These are phyloP conservation scores for Euphorbia corollata DNA, from an alignment of 441 rosid species.

Conservation along the genomic window DNA sequence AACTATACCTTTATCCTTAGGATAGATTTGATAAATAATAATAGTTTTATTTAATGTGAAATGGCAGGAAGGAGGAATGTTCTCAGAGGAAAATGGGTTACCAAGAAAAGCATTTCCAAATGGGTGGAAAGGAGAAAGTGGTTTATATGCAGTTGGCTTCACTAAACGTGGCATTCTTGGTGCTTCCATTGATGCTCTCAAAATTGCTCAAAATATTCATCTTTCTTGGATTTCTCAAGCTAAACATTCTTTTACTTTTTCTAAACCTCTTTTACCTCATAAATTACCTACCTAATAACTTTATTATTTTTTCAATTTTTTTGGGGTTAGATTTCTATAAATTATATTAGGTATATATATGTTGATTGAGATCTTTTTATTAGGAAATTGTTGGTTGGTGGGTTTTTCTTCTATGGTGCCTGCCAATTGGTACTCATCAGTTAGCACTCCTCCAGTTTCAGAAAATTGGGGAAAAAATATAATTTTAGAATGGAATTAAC, in stretches of 20 bases:
- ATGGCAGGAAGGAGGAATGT: constrained; percentile 56
- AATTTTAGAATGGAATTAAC: neutral
- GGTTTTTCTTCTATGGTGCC: constrained; percentile 13
- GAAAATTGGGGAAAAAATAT: neutral
- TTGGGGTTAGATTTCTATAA: neutral
- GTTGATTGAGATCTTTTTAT: neutral
- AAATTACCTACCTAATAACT: constrained; percentile 7
- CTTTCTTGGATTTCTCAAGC: constrained; percentile 25
- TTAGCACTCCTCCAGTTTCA: constrained; percentile 25
- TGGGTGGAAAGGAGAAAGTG: constrained; percentile 75
- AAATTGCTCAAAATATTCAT: constrained; percentile 52
- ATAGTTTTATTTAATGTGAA: neutral
- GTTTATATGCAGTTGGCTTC: constrained; percentile 76
- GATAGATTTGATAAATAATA: neutral
- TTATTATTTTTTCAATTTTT: neutral
- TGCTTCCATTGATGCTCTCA: constrained; percentile 59
- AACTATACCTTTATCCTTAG: constrained; percentile 11
- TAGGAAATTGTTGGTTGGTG: constrained; percentile 17
- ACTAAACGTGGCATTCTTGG: constrained; percentile 74
- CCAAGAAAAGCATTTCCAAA: constrained; percentile 56
- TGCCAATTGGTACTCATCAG: too few species aligned
- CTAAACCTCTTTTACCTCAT: constrained; percentile 19
- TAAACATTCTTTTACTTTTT: constrained; percentile 25
- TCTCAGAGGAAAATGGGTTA: constrained; percentile 62
- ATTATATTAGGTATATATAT: neutral